Evolutionary conservation across 495 filamentous ascomycete genomes (phyloP), one percentile per base, ranked within the genome.

Genomic region (Hypomontagnella monticulosa): DNA sequence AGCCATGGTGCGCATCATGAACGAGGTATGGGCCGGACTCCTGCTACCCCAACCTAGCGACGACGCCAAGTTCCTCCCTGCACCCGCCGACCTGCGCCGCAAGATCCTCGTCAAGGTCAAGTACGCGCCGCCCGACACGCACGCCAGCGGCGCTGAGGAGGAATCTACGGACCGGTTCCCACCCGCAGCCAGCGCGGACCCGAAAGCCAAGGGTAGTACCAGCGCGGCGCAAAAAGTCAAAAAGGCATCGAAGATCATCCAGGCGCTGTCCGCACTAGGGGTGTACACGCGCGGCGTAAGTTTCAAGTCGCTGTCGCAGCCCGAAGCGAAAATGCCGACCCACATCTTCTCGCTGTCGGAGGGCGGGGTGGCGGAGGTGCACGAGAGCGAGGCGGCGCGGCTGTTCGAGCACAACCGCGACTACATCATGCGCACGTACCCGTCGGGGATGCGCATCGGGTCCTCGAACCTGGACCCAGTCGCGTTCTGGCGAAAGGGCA

Each of bases 21-120:
- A 84, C 47, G 83, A 93, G 44, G 85, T 85, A 9, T 97, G 91
- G 91, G 82, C 80, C 16, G 88, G 82, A 0, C 78, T 86, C 59
- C 80, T 98, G 0, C 79, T 97, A 0, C 84, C 91, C 5, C 72
- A 81, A 7, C 81, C 82, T 0, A 77, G 81, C 8, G 77, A 81
- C 12, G 77, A 84, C 7, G 75, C 75, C 20, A 71, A 75, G 16
- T 69, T 67, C 4, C 81, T 96, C 7, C 94, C 94, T 0, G 72
- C 83, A 0, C 87, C 92, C 0, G 82, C 76, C 11, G 83, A 89
- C 12, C 73, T 97, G 55, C 82, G 83, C 42, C 78, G 84, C 19
- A 94, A 91, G 77, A 97, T 97, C 61, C 78, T 98, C 30, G 86
- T 98, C 76, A 98, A 98, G 79, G 93, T 93, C 36, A 96, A 96